Evolutionary conservation across 2,329 filamentous ascomycete species (phyloP).

Genomic region (Fusarium acutatum): DNA sequence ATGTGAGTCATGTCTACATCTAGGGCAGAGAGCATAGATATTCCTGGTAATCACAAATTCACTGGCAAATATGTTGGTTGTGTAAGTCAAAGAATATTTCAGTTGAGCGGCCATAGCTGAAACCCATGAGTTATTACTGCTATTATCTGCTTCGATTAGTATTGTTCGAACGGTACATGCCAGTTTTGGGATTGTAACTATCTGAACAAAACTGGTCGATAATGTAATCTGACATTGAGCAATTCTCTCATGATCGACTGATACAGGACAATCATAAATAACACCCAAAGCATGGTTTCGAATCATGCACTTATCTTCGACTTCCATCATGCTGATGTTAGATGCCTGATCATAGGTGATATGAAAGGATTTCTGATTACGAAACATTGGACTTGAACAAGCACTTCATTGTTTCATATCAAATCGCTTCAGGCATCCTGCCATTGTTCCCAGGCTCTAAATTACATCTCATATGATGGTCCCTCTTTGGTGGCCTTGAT

Average conservation of each 20-base stretch:
- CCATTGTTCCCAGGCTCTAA: background rate
- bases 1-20: background rate
- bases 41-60: background rate
- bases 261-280: background rate
- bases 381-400: background rate
- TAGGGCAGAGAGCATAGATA: no score
- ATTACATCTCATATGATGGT: background rate
- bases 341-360: background rate
- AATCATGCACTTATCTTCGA: background rate
- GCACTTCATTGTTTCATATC: background rate
- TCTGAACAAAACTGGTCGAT: background rate
- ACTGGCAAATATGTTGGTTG: background rate
- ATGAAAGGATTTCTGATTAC: background rate
- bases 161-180: rapidly evolving
- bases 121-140: background rate
- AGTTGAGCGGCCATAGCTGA: background rate
- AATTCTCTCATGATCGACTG: background rate
- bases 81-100: background rate
- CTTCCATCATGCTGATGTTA: background rate
- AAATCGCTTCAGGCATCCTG: background rate
- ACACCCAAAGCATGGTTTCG: background rate
- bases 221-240: background rate
- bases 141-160: no score
- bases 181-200: background rate
- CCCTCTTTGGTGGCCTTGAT: background rate